Percentiles rank a stretch among this genome's conserved stretches.
phyloP scores from a whole-genome alignment of 2,329 filamentous ascomycete species.

The Botrytis tulipae region DNA sequence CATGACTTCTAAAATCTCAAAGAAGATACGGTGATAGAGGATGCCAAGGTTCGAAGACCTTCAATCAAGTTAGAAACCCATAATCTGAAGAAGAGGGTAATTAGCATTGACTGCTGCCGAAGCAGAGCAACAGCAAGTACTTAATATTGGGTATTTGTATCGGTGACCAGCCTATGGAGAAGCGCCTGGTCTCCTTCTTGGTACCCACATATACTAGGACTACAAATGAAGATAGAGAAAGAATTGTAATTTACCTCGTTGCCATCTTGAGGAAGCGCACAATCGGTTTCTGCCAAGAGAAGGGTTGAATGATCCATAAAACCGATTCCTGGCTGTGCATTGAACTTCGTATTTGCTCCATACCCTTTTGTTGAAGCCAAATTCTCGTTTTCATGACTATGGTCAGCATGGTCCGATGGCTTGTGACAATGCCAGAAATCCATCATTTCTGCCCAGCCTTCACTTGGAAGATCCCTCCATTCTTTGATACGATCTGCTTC shows the following conservation, averaged over 20 bases:
- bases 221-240: not conserved
- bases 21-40: constrained; percentile 47
- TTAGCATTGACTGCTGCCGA: constrained; percentile 35
- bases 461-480: constrained; percentile 94
- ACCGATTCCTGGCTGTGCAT: constrained; percentile 63
- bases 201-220: constrained; percentile 42
- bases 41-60: constrained; percentile 41
- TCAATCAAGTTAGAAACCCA: constrained; percentile 43
- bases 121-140: constrained; percentile 34
- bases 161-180: constrained; percentile 58
- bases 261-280: constrained; percentile 38
- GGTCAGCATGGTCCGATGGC: constrained; percentile 59
- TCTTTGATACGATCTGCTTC: constrained; percentile 43
- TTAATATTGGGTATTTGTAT: constrained; percentile 68
- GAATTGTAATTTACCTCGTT: constrained; percentile 5
- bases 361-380: constrained; percentile 68
- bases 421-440: constrained; percentile 99
- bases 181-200: constrained; percentile 63
- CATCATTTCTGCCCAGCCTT: constrained; percentile 99
- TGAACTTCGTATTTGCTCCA: constrained; percentile 73
- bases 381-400: constrained; percentile 37
- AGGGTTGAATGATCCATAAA: constrained; percentile 82
- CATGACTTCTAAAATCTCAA: constrained; percentile 48
- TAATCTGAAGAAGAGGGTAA: constrained; percentile 42
- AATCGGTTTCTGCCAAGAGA: constrained; percentile 67